Percentiles rank a stretch among this genome's conserved stretches.
These are phyloP conservation scores for Westerdykella sp. DNA, from an alignment of 2,329 filamentous ascomycete genomes.

Conservation along the genomic window DNA sequence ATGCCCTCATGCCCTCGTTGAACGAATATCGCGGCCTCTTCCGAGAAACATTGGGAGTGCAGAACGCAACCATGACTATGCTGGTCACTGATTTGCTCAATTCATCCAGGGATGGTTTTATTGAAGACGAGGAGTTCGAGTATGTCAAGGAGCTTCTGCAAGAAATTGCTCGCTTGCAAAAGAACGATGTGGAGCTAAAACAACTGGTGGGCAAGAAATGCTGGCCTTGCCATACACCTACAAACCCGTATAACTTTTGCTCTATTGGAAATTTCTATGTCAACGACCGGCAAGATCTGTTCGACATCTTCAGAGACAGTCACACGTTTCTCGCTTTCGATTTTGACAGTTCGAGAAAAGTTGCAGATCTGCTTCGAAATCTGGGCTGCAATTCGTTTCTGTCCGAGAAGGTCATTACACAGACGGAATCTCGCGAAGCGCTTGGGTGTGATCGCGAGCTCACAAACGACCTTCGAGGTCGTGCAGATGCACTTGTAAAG, in stretches of 20 bases:
- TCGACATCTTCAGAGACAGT: conserved; percentile 4
- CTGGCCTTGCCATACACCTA: conserved; percentile 1
- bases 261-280: conserved; percentile 5
- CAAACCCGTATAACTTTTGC: neutral
- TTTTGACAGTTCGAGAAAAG: conserved; percentile 3
- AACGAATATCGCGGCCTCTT: conserved; percentile 6
- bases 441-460: conserved; percentile 1
- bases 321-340: conserved; percentile 5
- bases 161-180: conserved; percentile 1
- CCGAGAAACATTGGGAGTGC: conserved; percentile 4
- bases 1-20: conserved; percentile 5
- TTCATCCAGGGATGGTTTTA: neutral
- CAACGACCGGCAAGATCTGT: conserved; percentile 6
- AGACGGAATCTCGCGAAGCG: conserved; percentile 4
- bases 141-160: conserved; percentile 3
- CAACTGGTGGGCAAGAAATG: conserved; percentile 1
- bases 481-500: conserved; percentile 4
- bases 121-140: neutral
- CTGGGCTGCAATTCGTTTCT: conserved; percentile 4
- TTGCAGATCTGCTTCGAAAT: conserved; percentile 2
- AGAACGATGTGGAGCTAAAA: neutral
- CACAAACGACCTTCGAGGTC: conserved; percentile 2
- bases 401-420: neutral
- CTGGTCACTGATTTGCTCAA: conserved; percentile 4
- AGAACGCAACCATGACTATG: conserved; percentile 7